Conservation (phyloP, 2,329 filamentous ascomycete genomes). For the Biscogniauxia mediterranea region DNA sequence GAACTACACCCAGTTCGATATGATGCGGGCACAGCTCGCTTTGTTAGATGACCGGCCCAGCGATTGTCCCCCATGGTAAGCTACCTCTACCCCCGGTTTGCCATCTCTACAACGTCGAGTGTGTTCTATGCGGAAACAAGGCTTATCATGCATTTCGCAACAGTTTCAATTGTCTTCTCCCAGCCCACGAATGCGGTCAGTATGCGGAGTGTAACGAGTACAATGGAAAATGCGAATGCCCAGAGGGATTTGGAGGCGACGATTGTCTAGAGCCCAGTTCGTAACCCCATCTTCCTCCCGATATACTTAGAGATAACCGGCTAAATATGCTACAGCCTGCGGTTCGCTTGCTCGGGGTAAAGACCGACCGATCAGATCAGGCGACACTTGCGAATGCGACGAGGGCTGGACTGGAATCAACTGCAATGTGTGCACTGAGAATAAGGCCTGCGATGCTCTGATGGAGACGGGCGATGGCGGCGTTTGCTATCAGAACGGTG, state of each 20-base stretch:
- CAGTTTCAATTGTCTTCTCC: slow-evolving; percentile 97
- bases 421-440: slow-evolving; percentile 88
- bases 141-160: slow-evolving; percentile 27
- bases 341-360: slow-evolving; percentile 80
- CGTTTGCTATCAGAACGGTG: slow-evolving; percentile 87
- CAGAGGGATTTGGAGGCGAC: slow-evolving; percentile 88
- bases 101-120: slow-evolving; percentile 43
- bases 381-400: slow-evolving; percentile 76
- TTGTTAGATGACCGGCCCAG: slow-evolving; percentile 71
- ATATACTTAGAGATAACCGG: slow-evolving; percentile 1
- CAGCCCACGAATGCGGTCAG: slow-evolving; percentile 87
- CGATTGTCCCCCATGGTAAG: slow-evolving; percentile 75
- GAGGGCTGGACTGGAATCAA: slow-evolving; percentile 97
- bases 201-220: slow-evolving; percentile 85
- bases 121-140: slow-evolving; percentile 37
- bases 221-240: slow-evolving; percentile 91
- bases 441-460: slow-evolving; percentile 82
- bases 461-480: slow-evolving; percentile 81
- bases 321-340: slow-evolving; percentile 57
- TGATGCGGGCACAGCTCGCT: slow-evolving; percentile 64
- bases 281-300: slow-evolving; percentile 21
- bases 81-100: slow-evolving; percentile 15
- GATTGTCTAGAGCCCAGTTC: slow-evolving; percentile 82
- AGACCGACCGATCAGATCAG: slow-evolving; percentile 72
- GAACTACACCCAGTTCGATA: slow-evolving; percentile 61